A percentile compares a stretch with the other conserved stretches of the same genome.
These are phyloP conservation scores for Tylopilus intermedius DNA, from an alignment of 768 basidiomycete species.

Conservation along the genomic window DNA sequence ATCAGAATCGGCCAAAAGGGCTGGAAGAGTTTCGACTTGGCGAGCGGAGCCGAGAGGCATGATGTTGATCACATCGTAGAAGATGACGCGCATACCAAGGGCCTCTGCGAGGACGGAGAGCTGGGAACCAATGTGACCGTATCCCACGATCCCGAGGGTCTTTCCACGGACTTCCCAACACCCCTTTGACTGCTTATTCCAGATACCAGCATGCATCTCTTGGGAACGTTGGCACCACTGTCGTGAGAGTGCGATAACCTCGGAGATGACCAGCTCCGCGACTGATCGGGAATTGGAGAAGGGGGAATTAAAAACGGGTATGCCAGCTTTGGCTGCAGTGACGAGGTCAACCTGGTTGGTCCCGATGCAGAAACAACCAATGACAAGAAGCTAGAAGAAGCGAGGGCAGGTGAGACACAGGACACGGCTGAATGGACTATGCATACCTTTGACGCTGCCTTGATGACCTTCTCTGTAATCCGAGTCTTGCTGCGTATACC, in stretches of 20 bases:
- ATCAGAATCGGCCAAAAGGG: constrained; percentile 75
- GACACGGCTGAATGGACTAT: background rate
- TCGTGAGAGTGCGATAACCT: constrained; percentile 89
- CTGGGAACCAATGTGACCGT: constrained; percentile 97
- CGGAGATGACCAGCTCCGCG: constrained; percentile 93
- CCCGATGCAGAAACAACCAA: constrained; percentile 99
- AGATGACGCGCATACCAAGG: constrained; percentile 92
- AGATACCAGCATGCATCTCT: constrained; percentile 85
- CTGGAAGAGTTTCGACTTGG: constrained; percentile 75
- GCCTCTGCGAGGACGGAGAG: constrained; percentile 95
- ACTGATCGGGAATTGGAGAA: constrained; percentile 99
- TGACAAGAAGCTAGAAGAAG: constrained; percentile 71
- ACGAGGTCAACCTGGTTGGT: constrained; percentile 94
- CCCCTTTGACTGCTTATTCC: constrained; percentile 98
- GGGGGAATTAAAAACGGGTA: constrained; percentile 98
- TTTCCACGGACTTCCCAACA: constrained; percentile 99
- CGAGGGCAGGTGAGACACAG: background rate
- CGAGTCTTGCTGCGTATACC: constrained; percentile 98
- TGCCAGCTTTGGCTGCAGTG: constrained; percentile 79
- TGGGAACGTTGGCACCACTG: constrained; percentile 85
- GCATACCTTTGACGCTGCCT: constrained; percentile 78
- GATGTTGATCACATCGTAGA: constrained; percentile 91
- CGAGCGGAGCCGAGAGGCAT: constrained; percentile 96
- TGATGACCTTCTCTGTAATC: constrained; percentile 85
- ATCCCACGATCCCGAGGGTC: constrained; percentile 95